Conservation (phyloP, 2,329 filamentous ascomycete genomes). For the Rhinocladiella mackenziei region DNA sequence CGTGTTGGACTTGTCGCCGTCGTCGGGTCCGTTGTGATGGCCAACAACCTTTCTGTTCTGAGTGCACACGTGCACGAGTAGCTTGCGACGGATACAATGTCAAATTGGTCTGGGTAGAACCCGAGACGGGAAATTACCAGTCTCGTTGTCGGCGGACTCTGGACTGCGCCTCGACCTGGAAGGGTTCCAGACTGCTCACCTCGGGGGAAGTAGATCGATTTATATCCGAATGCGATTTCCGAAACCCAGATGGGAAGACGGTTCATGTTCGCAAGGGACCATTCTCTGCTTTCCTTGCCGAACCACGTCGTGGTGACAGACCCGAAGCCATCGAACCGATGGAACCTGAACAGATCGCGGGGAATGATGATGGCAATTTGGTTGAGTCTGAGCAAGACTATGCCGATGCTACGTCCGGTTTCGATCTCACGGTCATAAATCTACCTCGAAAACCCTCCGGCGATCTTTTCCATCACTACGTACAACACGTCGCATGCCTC, state of each 20-base stretch:
- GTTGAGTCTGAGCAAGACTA: too few relatives aligned
- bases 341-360: too few relatives aligned
- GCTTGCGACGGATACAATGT: conserved; percentile 15
- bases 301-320: too few relatives aligned
- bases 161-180: conserved; percentile 13
- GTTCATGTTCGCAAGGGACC: too few relatives aligned
- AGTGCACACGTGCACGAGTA: conserved; percentile 9
- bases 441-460: too few relatives aligned
- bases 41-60: conserved; percentile 6
- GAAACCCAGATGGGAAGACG: too few relatives aligned
- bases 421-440: too few relatives aligned
- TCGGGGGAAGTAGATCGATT: conserved; percentile 10
- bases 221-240: conserved; percentile 12
- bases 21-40: conserved; percentile 12
- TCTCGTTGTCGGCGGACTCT: conserved; percentile 8
- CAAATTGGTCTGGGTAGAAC: conserved; percentile 13
- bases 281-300: too few relatives aligned
- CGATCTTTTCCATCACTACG: conserved; percentile 14
- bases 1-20: conserved; percentile 16
- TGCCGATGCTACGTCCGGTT: too few relatives aligned
- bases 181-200: conserved; percentile 7
- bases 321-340: too few relatives aligned
- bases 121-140: conserved; percentile 8
- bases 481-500: conserved; percentile 5
- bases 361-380: too few relatives aligned